phyloP scores from a whole-genome alignment of 352 stramenopile genomes.

The Elongisporangium prolatum region DNA sequence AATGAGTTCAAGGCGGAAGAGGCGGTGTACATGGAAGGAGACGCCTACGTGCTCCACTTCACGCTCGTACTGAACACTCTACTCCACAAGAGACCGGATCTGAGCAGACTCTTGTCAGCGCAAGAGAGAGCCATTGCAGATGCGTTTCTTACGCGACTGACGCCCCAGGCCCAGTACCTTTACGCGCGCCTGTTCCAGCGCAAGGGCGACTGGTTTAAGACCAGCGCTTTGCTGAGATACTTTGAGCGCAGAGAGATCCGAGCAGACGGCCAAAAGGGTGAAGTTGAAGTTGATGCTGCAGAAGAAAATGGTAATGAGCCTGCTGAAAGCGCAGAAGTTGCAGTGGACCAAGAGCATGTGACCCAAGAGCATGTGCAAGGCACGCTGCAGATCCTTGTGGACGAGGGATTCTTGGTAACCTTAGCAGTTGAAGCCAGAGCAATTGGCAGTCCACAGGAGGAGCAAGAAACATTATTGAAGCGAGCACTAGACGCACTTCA shows the following conservation, averaged over 20 bases:
- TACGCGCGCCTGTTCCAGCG: conserved; percentile 78
- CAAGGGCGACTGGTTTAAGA: conserved; percentile 73
- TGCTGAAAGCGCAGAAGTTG: conserved; percentile 7
- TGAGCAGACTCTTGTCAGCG: conserved; percentile 37
- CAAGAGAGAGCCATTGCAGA: conserved; percentile 37
- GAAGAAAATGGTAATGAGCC: conserved; percentile 1
- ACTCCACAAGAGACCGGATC: conserved; percentile 36
- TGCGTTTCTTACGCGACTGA: conserved; percentile 40
- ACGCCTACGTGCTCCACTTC: conserved; percentile 69
- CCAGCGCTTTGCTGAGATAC: conserved; percentile 53
- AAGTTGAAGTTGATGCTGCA: conserved; percentile 4
- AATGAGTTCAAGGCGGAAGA: not conserved
- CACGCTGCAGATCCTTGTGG: conserved; percentile 34
- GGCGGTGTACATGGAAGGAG: conserved; percentile 3
- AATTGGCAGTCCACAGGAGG: not conserved
- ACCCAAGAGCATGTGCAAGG: conserved; percentile 31
- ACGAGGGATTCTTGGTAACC: conserved; percentile 27
- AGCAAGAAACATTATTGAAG: conserved; percentile 15
- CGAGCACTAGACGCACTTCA: conserved; percentile 48
- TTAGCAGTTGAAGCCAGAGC: not conserved
- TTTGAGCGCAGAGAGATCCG: conserved; percentile 15
- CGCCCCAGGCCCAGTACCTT: conserved; percentile 51
- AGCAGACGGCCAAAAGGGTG: not conserved
- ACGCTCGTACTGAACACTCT: conserved; percentile 46
- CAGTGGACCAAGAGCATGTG: conserved; percentile 2